Evolutionary conservation across 2,329 filamentous ascomycete species (phyloP).

Genomic region (Claviceps sp.): DNA sequence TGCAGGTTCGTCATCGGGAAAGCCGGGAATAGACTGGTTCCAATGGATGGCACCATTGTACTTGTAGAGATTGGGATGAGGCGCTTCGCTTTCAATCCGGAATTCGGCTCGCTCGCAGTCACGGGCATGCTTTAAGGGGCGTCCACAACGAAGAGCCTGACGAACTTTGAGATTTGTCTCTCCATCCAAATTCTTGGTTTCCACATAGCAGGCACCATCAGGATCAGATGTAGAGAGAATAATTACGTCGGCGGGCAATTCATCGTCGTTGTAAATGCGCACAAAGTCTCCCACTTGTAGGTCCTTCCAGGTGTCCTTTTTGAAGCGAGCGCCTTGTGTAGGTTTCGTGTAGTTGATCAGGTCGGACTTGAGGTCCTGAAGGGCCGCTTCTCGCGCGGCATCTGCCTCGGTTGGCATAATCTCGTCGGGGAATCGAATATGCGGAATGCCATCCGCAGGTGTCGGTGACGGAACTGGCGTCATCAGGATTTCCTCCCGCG

Average conservation of each 20-base stretch:
- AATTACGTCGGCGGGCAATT: slow-evolving; percentile 85
- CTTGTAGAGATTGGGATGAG: slow-evolving; percentile 88
- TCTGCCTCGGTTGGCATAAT: slow-evolving; percentile 24
- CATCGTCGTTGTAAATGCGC: slow-evolving; percentile 90
- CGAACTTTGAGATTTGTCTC: slow-evolving; percentile 97
- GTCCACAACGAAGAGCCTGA: slow-evolving; percentile 75
- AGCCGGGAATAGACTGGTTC: slow-evolving; percentile 57
- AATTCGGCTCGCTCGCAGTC: slow-evolving; percentile 90
- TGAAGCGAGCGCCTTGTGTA: slow-evolving; percentile 65
- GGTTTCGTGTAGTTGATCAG: slow-evolving; percentile 61
- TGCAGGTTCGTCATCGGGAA: slow-evolving; percentile 46
- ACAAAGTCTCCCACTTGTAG: slow-evolving; percentile 93
- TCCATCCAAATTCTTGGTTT: slow-evolving; percentile 95
- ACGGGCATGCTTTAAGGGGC: slow-evolving; percentile 70
- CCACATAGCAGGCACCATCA: slow-evolving; percentile 91
- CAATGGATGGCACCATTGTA: slow-evolving; percentile 86
- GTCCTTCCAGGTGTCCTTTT: slow-evolving; percentile 90
- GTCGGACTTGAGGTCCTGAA: slow-evolving; percentile 35
- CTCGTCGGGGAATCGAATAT: slow-evolving; percentile 26
- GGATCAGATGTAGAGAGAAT: slow-evolving; percentile 86
- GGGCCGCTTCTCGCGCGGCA: slow-evolving; percentile 21
- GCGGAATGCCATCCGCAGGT: slow-evolving; percentile 25
- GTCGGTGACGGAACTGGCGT: slow-evolving; percentile 80
- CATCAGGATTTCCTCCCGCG: slow-evolving; percentile 75
- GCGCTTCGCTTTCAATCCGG: slow-evolving; percentile 74